Evolutionary conservation across 108 stramenopile species (phyloP), one percentile per base, ranked within the genome.

Genomic region (Nitzschia palea): DNA sequence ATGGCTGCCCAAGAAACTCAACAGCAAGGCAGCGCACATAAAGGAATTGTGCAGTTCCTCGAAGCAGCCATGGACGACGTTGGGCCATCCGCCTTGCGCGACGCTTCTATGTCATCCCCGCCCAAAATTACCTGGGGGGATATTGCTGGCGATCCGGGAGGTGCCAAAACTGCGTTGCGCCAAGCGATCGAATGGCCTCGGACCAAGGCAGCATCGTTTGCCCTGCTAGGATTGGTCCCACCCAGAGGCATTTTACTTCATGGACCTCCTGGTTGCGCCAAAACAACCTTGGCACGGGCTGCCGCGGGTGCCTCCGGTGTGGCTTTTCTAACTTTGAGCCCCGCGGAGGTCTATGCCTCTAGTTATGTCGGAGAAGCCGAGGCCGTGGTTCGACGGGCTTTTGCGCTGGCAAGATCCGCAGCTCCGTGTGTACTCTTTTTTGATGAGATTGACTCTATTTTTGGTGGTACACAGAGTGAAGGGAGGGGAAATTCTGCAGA

Each of bases 291-390:
- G 28, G 99, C 99, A 14, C 81, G 97, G 51, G 99, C 99, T 12
- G 93, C 96, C 29, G 97, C 98, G 1, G 95, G 93, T 23, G 80
- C 95, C 32, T 78, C 89, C 34, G 89, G 94, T 4, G 86, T 95
- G 17, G 96, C 97, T 37, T 98, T 99, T 76, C 75, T 98, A 55
- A 87, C 88, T 50, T 78, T 98, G 68, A 83, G 93, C 42, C 97
- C 97, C 1, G 95, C 97, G 22, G 95, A 98, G 64, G 95, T 99
- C 10, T 93, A 98, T 37, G 80, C 87, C 0, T 88, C 86, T 0
- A 93, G 94, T 44, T 99, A 96, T 73, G 93, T 99, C n/a, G 99
- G 99, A 42, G 98, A 98, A 65, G 93, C 95, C 14, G 99, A 99
- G 78, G 87, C 86, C 8, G 91, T 96, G 42, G 85, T 98, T 6